These are phyloP conservation scores for Hirsutella minnesotensis DNA, from an alignment of 2,329 filamentous ascomycete species.

Conservation along the genomic window DNA sequence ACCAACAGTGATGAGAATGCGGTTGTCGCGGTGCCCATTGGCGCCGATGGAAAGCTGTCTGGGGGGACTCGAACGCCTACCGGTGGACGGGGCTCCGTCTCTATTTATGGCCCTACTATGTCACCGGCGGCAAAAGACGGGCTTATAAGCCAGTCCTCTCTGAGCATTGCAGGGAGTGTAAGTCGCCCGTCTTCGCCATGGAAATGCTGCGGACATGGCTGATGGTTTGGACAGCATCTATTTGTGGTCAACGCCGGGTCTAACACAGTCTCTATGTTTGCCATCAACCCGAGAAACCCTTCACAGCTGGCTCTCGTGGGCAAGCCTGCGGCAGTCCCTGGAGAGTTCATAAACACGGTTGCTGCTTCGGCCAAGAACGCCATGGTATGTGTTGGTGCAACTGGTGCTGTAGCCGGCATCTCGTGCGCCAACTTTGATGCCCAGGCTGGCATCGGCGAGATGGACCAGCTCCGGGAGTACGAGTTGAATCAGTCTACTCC, in stretches of 20 bases:
- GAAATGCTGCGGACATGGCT: not conserved
- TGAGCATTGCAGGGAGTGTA: conserved; percentile 39
- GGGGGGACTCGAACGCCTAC: conserved; percentile 29
- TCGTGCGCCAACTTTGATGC: conserved; percentile 28
- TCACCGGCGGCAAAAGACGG: conserved; percentile 34
- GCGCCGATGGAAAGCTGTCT: conserved; percentile 31
- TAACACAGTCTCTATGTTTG: conserved; percentile 38
- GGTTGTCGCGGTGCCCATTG: conserved; percentile 37
- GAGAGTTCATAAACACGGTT: conserved; percentile 41
- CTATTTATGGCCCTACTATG: conserved; percentile 24
- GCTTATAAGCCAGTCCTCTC: conserved; percentile 35
- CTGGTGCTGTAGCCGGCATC: conserved; percentile 31
- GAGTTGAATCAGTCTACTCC: conserved; percentile 44
- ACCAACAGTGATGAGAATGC: conserved; percentile 39
- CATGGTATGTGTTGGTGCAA: conserved; percentile 33
- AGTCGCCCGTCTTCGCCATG: conserved; percentile 9
- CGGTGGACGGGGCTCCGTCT: conserved; percentile 31
- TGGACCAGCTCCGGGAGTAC: conserved; percentile 35
- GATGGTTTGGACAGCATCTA: conserved; percentile 24
- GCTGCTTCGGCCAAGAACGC: conserved; percentile 29
- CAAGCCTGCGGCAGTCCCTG: conserved; percentile 28
- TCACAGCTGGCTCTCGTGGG: conserved; percentile 32
- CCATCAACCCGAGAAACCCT: conserved; percentile 27
- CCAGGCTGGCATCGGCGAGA: conserved; percentile 22
- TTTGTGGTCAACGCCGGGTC: conserved; percentile 43